Evolutionary conservation across 2,329 filamentous ascomycete genomes (phyloP).

Genomic region (Fusarium sp.): DNA sequence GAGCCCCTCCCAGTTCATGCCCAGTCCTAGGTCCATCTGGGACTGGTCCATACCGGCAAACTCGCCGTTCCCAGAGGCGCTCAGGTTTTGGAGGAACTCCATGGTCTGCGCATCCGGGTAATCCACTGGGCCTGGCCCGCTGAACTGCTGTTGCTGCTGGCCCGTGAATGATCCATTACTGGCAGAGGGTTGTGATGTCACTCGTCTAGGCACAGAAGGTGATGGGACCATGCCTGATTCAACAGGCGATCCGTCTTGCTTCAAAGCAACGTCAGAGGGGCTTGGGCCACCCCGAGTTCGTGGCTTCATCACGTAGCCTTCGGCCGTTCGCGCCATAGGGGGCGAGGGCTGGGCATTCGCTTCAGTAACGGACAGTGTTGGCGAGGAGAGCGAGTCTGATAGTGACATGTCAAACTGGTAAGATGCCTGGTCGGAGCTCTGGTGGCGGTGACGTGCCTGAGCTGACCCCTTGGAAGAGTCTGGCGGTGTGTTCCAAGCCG

Average conservation of each 20-base stretch:
- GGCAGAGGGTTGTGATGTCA: constrained; percentile 54
- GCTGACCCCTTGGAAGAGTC: constrained; percentile 47
- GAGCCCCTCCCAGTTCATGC: constrained; percentile 75
- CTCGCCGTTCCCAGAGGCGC: constrained; percentile 51
- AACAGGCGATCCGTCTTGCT: constrained; percentile 50
- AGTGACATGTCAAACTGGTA: constrained; percentile 57
- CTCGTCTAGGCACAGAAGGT: constrained; percentile 57
- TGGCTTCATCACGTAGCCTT: constrained; percentile 51
- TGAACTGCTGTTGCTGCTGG: constrained; percentile 53
- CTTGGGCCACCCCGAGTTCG: constrained; percentile 51
- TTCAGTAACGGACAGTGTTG: constrained; percentile 56
- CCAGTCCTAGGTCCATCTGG: constrained; percentile 76
- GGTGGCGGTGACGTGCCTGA: constrained; percentile 47
- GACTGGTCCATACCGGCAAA: constrained; percentile 58
- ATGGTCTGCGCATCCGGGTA: constrained; percentile 67
- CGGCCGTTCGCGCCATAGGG: constrained; percentile 54
- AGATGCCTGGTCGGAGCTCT: constrained; percentile 51
- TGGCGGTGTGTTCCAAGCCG: constrained; percentile 50
- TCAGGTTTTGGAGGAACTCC: constrained; percentile 69
- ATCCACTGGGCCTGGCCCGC: constrained; percentile 54
- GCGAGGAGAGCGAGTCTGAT: constrained; percentile 60
- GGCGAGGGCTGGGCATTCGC: constrained; percentile 58
- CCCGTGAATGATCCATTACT: constrained; percentile 51
- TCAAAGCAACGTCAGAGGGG: constrained; percentile 49
- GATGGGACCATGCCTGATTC: constrained; percentile 65